Evolutionary conservation across 257 asterid species (phyloP).

Genomic region (Linaria vulgaris): DNA sequence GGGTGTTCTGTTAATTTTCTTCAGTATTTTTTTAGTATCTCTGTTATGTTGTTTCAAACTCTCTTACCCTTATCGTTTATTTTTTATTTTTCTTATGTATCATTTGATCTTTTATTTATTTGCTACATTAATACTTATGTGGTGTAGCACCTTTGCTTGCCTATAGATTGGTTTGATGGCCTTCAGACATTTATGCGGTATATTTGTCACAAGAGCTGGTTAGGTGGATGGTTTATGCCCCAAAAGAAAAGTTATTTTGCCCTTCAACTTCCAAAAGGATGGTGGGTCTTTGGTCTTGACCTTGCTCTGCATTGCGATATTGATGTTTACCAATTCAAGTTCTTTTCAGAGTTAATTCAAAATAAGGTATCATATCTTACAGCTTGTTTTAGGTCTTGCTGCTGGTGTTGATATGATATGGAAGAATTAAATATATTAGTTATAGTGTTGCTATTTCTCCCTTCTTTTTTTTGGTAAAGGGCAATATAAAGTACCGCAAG

Average conservation of each 20-base stretch:
- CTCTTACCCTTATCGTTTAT: neutral
- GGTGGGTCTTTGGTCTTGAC: slow-evolving; percentile 99
- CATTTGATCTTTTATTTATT: slow-evolving; percentile 7
- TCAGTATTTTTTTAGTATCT: slow-evolving; percentile 1
- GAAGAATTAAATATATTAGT: too few relatives aligned
- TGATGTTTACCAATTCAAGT: slow-evolving; percentile 91
- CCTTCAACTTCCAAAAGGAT: slow-evolving; percentile 88
- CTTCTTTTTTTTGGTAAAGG: neutral
- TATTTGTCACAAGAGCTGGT: slow-evolving; percentile 97
- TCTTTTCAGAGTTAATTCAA: slow-evolving; percentile 77
- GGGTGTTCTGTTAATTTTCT: neutral
- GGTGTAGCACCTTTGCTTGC: slow-evolving; percentile 20
- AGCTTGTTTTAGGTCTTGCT: neutral
- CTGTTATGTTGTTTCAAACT: neutral
- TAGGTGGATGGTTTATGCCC: slow-evolving; percentile 99
- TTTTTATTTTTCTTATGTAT: neutral
- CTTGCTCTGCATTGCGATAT: slow-evolving; percentile 95
- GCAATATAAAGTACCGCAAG: neutral
- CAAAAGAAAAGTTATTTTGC: slow-evolving; percentile 98
- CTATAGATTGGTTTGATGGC: slow-evolving; percentile 99
- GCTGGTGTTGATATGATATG: too few relatives aligned
- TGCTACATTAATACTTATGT: slow-evolving; percentile 13
- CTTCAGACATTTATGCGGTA: slow-evolving; percentile 98
- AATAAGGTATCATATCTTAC: slow-evolving; percentile 62
- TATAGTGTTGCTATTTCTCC: too few relatives aligned